Conservation (phyloP, 805 yeast genomes). For the Saccharomycopsis babjevae region DNA sequence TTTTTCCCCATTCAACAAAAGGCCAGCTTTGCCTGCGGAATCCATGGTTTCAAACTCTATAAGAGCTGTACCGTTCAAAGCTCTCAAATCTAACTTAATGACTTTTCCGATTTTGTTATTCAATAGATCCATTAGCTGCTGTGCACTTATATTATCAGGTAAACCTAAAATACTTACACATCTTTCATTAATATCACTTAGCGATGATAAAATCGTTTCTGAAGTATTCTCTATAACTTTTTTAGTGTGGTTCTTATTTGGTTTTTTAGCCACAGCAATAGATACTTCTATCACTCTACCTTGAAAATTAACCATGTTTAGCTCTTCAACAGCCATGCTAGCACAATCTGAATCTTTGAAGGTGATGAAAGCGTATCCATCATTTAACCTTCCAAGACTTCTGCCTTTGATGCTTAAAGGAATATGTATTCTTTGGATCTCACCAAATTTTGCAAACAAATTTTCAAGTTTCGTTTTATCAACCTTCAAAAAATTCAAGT, state of each 20-base stretch:
- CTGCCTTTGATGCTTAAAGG: conserved; percentile 33
- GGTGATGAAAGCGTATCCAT: conserved; percentile 59
- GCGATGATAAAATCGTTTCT: conserved; percentile 5
- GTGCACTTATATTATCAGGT: conserved; percentile 16
- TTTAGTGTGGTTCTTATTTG: conserved; percentile 26
- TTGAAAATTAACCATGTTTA: conserved; percentile 33
- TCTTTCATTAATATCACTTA: conserved; percentile 11
- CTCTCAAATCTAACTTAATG: conserved; percentile 33
- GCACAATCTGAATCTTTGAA: conserved; percentile 41
- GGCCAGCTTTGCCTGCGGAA: conserved; percentile 42
- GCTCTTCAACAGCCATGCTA: conserved; percentile 43
- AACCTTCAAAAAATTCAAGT: conserved; percentile 37
- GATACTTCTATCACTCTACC: conserved; percentile 41
- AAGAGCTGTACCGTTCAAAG: conserved; percentile 39
- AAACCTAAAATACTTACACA: conserved; percentile 6
- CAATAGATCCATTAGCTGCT: conserved; percentile 29
- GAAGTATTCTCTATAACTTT: conserved; percentile 19
- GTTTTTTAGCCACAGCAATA: conserved; percentile 33
- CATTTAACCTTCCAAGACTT: conserved; percentile 30
- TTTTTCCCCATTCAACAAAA: conserved; percentile 31
- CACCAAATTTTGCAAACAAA: conserved; percentile 41
- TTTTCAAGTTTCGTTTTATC: conserved; percentile 30
- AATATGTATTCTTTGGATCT: conserved; percentile 39
- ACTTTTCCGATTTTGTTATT: conserved; percentile 29
- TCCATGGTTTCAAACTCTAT: conserved; percentile 34